A percentile compares a stretch with the other conserved stretches of the same genome.
phyloP scores from a whole-genome alignment of 148 eudicot genomes.

The Mesembryanthemum crystallinum region DNA sequence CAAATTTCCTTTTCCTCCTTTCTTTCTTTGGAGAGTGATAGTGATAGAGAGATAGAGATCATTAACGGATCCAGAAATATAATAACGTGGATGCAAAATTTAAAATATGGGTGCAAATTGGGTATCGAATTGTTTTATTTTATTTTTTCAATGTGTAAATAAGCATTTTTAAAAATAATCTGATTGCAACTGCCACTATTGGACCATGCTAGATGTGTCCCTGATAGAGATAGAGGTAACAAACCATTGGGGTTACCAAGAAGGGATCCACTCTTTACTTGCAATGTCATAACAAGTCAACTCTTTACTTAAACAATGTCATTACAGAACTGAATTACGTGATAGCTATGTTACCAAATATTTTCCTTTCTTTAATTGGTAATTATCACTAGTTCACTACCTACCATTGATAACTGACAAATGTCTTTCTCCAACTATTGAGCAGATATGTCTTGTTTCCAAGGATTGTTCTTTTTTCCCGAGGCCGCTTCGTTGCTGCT shows the following conservation, averaged over 20 bases:
- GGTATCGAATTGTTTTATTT: no score
- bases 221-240: not conserved
- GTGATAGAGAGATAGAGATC: no score
- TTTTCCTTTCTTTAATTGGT: not conserved
- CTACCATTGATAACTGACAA: not conserved
- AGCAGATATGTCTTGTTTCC: constrained; percentile 70
- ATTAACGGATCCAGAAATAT: no score
- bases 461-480: constrained; percentile 58
- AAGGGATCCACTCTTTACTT: not conserved
- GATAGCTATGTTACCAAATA: not conserved
- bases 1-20: not conserved
- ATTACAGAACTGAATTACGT: not conserved
- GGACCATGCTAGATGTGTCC: no score
- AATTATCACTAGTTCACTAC: not conserved
- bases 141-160: no score
- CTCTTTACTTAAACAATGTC: no score
- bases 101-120: no score
- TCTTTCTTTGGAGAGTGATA: not conserved
- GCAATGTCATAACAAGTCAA: no score
- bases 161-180: no score
- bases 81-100: no score
- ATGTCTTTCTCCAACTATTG: not conserved
- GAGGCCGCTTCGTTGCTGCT: constrained; percentile 68
- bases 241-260: not conserved
- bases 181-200: no score